phyloP scores from a whole-genome alignment of 768 basidiomycete genomes.

The Suillus fuscotomentosus region DNA sequence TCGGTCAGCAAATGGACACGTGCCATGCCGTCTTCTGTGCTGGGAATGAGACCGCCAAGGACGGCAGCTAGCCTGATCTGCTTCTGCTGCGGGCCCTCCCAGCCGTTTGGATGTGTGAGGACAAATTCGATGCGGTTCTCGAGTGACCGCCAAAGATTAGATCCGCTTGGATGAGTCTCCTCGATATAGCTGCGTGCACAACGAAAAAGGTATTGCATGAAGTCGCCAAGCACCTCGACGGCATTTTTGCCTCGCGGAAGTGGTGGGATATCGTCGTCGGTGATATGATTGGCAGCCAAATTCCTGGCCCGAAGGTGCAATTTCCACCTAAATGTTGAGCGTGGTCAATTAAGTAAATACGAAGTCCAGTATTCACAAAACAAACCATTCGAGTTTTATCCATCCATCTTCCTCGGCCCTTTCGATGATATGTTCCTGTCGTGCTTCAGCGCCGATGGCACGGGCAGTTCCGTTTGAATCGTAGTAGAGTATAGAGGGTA shows the following conservation, averaged over 20 bases:
- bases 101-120: conserved; percentile 63
- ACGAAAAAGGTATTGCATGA: conserved; percentile 42
- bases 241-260: conserved; percentile 42
- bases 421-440: conserved; percentile 37
- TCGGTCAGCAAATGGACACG: conserved; percentile 60
- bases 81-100: conserved; percentile 60
- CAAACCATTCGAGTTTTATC: conserved; percentile 45
- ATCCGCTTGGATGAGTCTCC: conserved; percentile 44
- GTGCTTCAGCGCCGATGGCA: conserved; percentile 46
- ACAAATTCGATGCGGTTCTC: conserved; percentile 47
- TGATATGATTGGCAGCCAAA: conserved; percentile 28
- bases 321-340: conserved; percentile 28
- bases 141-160: conserved; percentile 43
- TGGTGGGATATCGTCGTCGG: conserved; percentile 35
- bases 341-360: background rate
- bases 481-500: conserved; percentile 50
- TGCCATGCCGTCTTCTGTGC: conserved; percentile 35
- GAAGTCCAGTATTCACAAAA: background rate
- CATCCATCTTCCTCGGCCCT: conserved; percentile 44
- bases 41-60: conserved; percentile 47
- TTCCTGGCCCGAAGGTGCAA: conserved; percentile 38
- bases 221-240: conserved; percentile 46
- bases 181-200: conserved; percentile 47
- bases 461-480: conserved; percentile 36
- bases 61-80: conserved; percentile 55